Conservation (phyloP, 345 rosid species). For the Eutrema heterophyllum region DNA sequence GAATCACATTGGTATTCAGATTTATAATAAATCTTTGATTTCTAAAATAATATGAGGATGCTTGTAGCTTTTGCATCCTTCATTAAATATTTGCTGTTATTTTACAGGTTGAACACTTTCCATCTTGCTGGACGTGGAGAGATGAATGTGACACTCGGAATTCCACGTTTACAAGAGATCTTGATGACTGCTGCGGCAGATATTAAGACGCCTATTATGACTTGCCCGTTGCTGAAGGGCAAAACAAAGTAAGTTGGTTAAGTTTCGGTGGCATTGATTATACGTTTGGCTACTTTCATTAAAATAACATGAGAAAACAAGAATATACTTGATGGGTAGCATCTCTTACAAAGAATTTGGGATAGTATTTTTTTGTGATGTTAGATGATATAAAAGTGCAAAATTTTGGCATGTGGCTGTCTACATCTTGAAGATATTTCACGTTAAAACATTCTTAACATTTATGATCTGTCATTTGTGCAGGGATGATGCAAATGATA, state of each 20-base stretch:
- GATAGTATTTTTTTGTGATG: background rate
- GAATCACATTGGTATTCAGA: background rate
- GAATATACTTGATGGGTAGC: background rate
- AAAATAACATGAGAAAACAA: background rate
- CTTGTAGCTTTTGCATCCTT: background rate
- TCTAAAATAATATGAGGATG: background rate
- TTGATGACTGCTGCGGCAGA: slow-evolving; percentile 80
- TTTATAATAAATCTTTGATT: background rate
- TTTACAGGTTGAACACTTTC: slow-evolving; percentile 84
- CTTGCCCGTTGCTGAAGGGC: slow-evolving; percentile 72
- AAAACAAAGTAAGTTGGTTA: slow-evolving; percentile 54
- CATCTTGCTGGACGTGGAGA: slow-evolving; percentile 99
- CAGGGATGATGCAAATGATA: slow-evolving; percentile 64
- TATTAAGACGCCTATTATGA: slow-evolving; percentile 90
- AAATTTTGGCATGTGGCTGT: background rate
- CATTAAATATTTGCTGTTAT: background rate
- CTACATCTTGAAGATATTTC: background rate
- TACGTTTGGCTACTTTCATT: background rate
- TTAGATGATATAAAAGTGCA: background rate
- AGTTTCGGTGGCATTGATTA: background rate
- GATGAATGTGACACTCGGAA: slow-evolving; percentile 97
- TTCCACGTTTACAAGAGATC: slow-evolving; percentile 95
- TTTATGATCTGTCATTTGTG: slow-evolving; percentile 18
- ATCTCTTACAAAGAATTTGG: background rate
- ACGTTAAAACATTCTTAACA: background rate